Evolutionary conservation across 176 grass and related monocot species (phyloP), one percentile per base, ranked within the genome.

Genomic region (Eragrostis curvula): DNA sequence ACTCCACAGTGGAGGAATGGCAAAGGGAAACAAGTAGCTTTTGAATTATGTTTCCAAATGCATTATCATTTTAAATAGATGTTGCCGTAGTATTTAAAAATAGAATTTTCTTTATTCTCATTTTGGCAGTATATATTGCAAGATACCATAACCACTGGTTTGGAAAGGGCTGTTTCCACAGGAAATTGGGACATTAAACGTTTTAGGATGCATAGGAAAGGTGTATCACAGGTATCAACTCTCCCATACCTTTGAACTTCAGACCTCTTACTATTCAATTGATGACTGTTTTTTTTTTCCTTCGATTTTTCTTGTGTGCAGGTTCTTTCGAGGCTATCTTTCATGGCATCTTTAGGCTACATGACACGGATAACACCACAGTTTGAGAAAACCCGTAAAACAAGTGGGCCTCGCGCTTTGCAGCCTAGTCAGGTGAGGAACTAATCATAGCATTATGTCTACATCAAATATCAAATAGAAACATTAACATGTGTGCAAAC

Each of bases 361-460:
- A 98, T 98, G 96, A 98, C 96, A 79, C 84, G 96, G 29, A 98
- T 98, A 89, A 93, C 96, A 69, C 96, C 96, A 51, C 96, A 98
- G 45, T 98, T 98, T 84, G 96, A 95, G 81, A 98, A 98, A 83
- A 95, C 92, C 44, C 77, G 96, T 51, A 98, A 98, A 98, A 94
- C 91, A 87, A 98, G 96, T 86, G 96, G 96, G 9, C 96, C 96
- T 28, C 94, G 96, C 72, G 96, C 96, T 88, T 91, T 98, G 88
- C 96, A 98, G 68, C 96, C 96, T 47, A 98, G 96, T 84, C 96
- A 98, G 90, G 96, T 95, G 84, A 62, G 73, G 47, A 44, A 17
- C 65, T 67, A 66, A 45, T 81, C 13, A 7, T 52, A 72, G 2
- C 17, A 17, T 14, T 77, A 45, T 70, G 60, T 75, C 30, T 52